A percentile compares a stretch with the other conserved stretches of the same genome.
phyloP scores from a whole-genome alignment of 108 stramenopile species.

The Skeletonema tropicum region DNA sequence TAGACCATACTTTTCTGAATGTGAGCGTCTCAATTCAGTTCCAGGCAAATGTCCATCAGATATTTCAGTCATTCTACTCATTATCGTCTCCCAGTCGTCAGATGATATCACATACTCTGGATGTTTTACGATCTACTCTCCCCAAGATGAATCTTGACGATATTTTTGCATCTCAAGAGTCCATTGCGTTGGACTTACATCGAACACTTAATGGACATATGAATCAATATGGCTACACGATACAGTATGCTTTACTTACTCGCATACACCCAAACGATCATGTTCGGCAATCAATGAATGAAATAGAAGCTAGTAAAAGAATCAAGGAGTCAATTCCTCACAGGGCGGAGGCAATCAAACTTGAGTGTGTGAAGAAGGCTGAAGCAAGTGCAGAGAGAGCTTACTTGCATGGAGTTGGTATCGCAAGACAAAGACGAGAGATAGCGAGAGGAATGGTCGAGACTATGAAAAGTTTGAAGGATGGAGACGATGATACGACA shows the following conservation, averaged over 20 bases:
- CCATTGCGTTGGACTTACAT: constrained; percentile 69
- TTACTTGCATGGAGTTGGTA: constrained; percentile 62
- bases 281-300: constrained; percentile 81
- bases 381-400: constrained; percentile 65
- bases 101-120: constrained; percentile 52
- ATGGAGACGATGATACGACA: not conserved
- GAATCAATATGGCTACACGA: constrained; percentile 46
- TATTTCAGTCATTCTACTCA: constrained; percentile 58
- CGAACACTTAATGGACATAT: constrained; percentile 37
- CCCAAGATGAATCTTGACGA: constrained; percentile 60
- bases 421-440: constrained; percentile 53
- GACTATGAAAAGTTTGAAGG: constrained; percentile 21
- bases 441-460: constrained; percentile 59
- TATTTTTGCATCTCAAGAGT: constrained; percentile 73
- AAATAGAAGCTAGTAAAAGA: constrained; percentile 70
- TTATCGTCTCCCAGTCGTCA: constrained; percentile 53
- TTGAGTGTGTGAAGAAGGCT: constrained; percentile 63
- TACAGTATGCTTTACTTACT: constrained; percentile 64
- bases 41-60: constrained; percentile 28
- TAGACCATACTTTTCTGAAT: constrained; percentile 63
- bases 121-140: constrained; percentile 57
- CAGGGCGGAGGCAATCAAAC: constrained; percentile 59
- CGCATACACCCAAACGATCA: constrained; percentile 62
- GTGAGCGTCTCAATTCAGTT: constrained; percentile 54
- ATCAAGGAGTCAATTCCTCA: constrained; percentile 52